Percentiles rank a stretch among this genome's conserved stretches.
These are phyloP conservation scores for Endoconidiophora laricicola DNA, from an alignment of 2,329 filamentous ascomycete genomes.

Conservation along the genomic window DNA sequence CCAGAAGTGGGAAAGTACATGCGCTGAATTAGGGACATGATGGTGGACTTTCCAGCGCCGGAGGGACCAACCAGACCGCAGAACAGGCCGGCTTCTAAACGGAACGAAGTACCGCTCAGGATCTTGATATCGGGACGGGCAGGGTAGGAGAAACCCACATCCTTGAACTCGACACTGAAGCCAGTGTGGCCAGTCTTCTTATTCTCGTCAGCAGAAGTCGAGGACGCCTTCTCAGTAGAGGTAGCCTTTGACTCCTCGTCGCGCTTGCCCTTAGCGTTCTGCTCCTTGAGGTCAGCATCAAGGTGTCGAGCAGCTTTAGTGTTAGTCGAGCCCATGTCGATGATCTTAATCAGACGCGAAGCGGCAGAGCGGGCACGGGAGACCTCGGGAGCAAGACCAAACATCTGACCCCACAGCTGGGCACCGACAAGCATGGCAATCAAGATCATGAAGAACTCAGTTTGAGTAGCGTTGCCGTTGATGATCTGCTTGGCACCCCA, in stretches of 20 bases:
- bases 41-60: conserved; percentile 51
- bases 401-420: conserved; percentile 58
- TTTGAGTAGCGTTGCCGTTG: conserved; percentile 42
- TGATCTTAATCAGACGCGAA: conserved; percentile 36
- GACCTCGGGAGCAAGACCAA: conserved; percentile 59
- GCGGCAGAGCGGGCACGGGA: conserved; percentile 47
- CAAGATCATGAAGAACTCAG: conserved; percentile 61
- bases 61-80: conserved; percentile 48
- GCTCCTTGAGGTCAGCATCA: conserved; percentile 15
- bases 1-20: conserved; percentile 30
- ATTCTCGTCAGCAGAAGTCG: not conserved
- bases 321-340: conserved; percentile 25
- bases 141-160: conserved; percentile 50
- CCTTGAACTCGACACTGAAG: conserved; percentile 32
- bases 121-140: conserved; percentile 41
- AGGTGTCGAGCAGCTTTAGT: conserved; percentile 10
- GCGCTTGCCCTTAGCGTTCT: conserved; percentile 14
- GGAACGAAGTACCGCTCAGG: conserved; percentile 37
- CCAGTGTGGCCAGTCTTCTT: conserved; percentile 17
- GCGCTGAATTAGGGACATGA: conserved; percentile 37
- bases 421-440: conserved; percentile 56
- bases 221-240: not conserved
- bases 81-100: conserved; percentile 42
- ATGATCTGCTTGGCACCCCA: conserved; percentile 60
- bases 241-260: conserved; percentile 24